These are phyloP conservation scores for Sarcocystis neurona DNA, from an alignment of 169 alveolate species.

Conservation along the genomic window DNA sequence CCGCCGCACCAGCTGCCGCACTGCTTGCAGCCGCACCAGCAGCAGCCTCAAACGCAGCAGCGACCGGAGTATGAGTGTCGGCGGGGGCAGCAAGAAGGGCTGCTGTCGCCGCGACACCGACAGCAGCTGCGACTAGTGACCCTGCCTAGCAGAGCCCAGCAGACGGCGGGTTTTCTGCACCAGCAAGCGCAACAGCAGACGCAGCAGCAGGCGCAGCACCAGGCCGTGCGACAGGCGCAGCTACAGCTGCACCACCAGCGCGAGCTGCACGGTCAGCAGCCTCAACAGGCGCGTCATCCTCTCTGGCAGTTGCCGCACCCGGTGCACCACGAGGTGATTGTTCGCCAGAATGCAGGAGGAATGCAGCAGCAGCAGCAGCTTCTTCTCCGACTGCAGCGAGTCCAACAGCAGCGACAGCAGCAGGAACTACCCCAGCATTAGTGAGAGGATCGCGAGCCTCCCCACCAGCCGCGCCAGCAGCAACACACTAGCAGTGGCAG, in stretches of 20 bases:
- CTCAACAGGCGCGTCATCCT: too few relatives aligned
- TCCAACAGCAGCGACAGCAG: too few relatives aligned
- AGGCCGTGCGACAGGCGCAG: background rate
- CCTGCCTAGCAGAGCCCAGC: too few relatives aligned
- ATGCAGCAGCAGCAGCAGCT: too few relatives aligned
- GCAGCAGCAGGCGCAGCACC: background rate
- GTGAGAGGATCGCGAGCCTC: too few relatives aligned
- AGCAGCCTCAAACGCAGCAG: background rate
- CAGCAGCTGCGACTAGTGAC: background rate
- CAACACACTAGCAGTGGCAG: background rate
- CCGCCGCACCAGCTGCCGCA: too few relatives aligned
- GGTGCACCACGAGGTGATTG: too few relatives aligned
- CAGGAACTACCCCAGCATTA: background rate
- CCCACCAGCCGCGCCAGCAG: too few relatives aligned
- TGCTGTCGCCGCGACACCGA: background rate
- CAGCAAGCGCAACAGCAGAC: constrained; percentile 11
- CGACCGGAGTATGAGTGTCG: background rate
- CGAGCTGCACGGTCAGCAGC: background rate
- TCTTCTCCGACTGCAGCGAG: too few relatives aligned
- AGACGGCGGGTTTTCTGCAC: background rate
- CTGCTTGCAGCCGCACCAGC: background rate
- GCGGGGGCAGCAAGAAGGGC: background rate
- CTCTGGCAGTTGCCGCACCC: too few relatives aligned
- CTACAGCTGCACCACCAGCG: background rate
- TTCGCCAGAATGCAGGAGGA: too few relatives aligned